Evolutionary conservation across 108 stramenopile species (phyloP), one percentile per base, ranked within the genome.

Genomic region (Parmales sp.): DNA sequence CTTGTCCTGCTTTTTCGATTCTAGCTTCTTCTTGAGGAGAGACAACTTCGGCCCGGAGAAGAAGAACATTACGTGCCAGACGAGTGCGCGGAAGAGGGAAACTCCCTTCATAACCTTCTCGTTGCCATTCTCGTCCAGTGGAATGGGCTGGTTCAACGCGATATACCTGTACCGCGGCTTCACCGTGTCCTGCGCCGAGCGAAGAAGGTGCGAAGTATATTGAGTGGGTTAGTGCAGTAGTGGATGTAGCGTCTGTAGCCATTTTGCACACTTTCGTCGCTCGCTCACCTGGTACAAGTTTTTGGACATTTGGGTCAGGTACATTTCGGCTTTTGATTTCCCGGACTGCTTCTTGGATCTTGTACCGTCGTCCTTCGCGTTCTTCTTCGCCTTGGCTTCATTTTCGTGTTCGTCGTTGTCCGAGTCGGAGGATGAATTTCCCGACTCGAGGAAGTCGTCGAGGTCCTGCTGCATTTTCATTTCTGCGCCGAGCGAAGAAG

Each of bases 401-500:
- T 60, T 34, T 4, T 60, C 54, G 54, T 60, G 31, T 5, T 60
- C 54, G 54, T 60, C 54, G 26, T 60, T 34, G 16, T 60, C 54
- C n/a, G n/a, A n/a, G n/a, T n/a, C n/a, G n/a, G n/a, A n/a, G n/a
- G n/a, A n/a, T n/a, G n/a, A n/a, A 4, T 34, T 20, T 60, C 4
- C 31, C 16, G n/a, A 28, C 26, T 60, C 54, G 54, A 34, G 29
- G 13, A 60, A 34, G 25, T 60, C 54, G 54, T 60, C 54, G 26
- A 60, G 31, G 13, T 28, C 26, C 54, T 60, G 31, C 28, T 60
- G 31, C n/a, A 34, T 34, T 29, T 60, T 34, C 54, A 43, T 8
- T 43, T 11, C 41, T 43, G 0, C 31, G 26, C 36, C 54, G 16
- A 28, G 36, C 54, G 16, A 34, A 5, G 46, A 48, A 18, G 46